Conservation (phyloP, 1,284 basidiomycete species). For the Cryptococcus jaspeensis region DNA sequence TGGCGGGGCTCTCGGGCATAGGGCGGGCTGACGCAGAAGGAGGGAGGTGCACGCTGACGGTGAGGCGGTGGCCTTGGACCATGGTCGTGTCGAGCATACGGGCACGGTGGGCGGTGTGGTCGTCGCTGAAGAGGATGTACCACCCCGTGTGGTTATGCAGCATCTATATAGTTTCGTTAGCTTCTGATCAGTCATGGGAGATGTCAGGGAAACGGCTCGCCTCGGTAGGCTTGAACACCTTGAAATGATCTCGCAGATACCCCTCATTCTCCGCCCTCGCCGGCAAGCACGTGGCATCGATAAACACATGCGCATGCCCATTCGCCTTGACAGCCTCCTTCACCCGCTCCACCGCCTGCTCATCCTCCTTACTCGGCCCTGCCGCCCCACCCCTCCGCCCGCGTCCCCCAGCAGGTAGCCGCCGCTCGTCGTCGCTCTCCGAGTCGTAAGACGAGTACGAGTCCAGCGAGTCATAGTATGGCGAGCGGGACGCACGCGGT, state of each 20-base stretch:
- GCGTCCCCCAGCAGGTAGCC: constrained; percentile 11
- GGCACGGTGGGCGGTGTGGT: constrained; percentile 28
- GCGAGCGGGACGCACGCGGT: constrained; percentile 15
- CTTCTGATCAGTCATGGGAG: neutral
- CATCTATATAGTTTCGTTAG: constrained; percentile 18
- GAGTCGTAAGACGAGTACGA: constrained; percentile 28
- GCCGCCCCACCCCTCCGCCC: constrained; percentile 9
- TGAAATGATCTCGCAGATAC: constrained; percentile 44
- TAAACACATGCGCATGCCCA: constrained; percentile 38
- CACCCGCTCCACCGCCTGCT: constrained; percentile 28
- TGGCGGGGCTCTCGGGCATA: neutral
- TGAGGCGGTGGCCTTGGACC: constrained; percentile 33
- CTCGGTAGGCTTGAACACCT: constrained; percentile 41
- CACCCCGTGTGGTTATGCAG: constrained; percentile 38
- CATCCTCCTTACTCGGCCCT: constrained; percentile 27
- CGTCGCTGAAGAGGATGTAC: constrained; percentile 45
- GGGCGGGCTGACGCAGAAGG: constrained; percentile 1
- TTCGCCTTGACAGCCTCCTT: constrained; percentile 35
- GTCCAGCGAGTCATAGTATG: constrained; percentile 18
- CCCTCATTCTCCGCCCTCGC: constrained; percentile 20
- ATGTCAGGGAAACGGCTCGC: constrained; percentile 13
- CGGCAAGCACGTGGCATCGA: constrained; percentile 38
- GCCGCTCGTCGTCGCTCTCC: constrained; percentile 36
- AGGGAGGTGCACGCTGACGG: constrained; percentile 28
- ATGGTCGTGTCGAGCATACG: constrained; percentile 38